A percentile compares a stretch with the other conserved stretches of the same genome.
phyloP scores from a whole-genome alignment of 148 eudicot genomes.

The Polygonum aviculare region DNA sequence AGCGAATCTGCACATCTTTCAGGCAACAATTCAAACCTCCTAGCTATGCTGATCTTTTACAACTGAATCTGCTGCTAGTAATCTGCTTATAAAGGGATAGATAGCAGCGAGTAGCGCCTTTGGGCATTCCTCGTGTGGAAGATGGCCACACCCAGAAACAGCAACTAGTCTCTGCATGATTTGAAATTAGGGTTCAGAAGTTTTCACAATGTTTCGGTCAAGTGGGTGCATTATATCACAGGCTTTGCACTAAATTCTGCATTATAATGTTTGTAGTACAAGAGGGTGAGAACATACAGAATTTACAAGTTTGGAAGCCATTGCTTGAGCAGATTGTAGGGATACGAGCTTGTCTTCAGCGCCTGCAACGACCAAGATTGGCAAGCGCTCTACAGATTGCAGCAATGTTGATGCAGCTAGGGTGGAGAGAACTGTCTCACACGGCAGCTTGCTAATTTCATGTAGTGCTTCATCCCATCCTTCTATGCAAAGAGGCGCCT shows the following conservation, averaged over 20 bases:
- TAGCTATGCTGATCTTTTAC: conserved; percentile 18
- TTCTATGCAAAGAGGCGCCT: conserved; percentile 88
- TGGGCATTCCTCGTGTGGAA: conserved; percentile 99
- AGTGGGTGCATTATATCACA: not conserved
- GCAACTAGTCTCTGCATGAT: conserved; percentile 81
- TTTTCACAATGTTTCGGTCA: not conserved
- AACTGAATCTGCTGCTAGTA: conserved; percentile 23
- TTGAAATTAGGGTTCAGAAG: not conserved
- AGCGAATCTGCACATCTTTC: not conserved
- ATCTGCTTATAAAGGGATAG: conserved; percentile 63
- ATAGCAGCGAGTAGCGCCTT: conserved; percentile 87
- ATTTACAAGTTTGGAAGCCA: conserved; percentile 85
- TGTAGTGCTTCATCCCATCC: conserved; percentile 98
- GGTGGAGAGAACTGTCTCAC: conserved; percentile 60
- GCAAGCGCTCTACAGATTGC: conserved; percentile 59
- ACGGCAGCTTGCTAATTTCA: conserved; percentile 81
- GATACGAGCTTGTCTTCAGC: conserved; percentile 89
- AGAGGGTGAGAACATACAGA: conserved; percentile 48
- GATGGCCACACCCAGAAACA: conserved; percentile 96
- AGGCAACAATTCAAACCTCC: not conserved
- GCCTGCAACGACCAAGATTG: conserved; percentile 71
- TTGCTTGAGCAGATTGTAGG: conserved; percentile 61
- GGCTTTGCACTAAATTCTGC: not conserved
- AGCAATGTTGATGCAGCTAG: conserved; percentile 50
- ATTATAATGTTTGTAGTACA: not conserved